These are phyloP conservation scores for Thyridium curvatum DNA, from an alignment of 2,329 filamentous ascomycete genomes.

Conservation along the genomic window DNA sequence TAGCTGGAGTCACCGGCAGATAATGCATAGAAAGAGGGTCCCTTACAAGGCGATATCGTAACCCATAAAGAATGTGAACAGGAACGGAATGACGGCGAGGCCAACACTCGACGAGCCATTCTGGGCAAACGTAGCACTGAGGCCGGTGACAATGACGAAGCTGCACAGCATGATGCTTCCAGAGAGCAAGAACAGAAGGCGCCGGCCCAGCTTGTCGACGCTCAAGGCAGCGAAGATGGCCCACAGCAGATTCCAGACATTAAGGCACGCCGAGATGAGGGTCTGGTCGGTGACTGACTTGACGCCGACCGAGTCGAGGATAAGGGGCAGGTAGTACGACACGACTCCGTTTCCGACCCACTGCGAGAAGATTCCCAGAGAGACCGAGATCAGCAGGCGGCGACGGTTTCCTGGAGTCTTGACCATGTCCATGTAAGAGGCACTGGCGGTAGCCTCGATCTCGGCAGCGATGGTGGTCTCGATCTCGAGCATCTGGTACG, in stretches of 20 bases:
- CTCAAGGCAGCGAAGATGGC: not conserved
- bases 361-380: constrained; percentile 3
- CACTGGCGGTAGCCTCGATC: constrained; percentile 27
- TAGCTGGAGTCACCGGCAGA: too few species aligned
- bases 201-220: not conserved
- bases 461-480: constrained; percentile 47
- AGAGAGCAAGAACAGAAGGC: too few species aligned
- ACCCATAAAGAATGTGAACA: too few species aligned
- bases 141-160: too few species aligned
- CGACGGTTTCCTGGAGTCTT: constrained; percentile 11
- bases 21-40: too few species aligned
- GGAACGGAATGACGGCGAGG: too few species aligned
- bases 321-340: constrained; percentile 3
- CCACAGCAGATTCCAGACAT: constrained; percentile 1
- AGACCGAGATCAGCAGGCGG: constrained; percentile 4
- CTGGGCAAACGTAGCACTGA: too few species aligned
- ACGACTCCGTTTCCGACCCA: constrained; percentile 3
- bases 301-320: constrained; percentile 6
- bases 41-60: too few species aligned
- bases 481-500: constrained; percentile 58
- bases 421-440: constrained; percentile 42
- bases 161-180: too few species aligned
- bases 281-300: not conserved
- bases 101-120: too few species aligned
- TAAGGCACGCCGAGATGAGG: constrained; percentile 1